Conservation (phyloP, 1,284 basidiomycete species). For the Volvariella volvacea region DNA sequence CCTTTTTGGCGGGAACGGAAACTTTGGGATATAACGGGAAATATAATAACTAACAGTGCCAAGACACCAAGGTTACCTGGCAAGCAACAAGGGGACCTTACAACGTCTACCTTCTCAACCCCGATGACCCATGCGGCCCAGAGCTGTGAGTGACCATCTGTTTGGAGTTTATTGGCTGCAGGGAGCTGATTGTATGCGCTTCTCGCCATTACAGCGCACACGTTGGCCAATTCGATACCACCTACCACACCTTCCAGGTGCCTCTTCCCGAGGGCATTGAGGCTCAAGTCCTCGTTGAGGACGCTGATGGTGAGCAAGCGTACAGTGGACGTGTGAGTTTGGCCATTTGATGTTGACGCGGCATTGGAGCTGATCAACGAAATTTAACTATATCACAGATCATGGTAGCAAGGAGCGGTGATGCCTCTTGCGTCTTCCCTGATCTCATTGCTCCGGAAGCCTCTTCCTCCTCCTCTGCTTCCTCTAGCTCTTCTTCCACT, state of each 20-base stretch:
- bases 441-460: constrained; percentile 10
- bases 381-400: constrained; percentile 32
- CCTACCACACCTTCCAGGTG: constrained; percentile 40
- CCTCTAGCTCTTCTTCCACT: no score
- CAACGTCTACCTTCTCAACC: constrained; percentile 50
- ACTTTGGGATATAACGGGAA: neutral
- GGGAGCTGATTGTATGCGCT: constrained; percentile 9
- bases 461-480: constrained; percentile 14
- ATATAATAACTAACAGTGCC: constrained; percentile 38
- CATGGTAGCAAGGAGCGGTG: constrained; percentile 39
- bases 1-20: no score
- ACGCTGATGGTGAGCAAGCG: constrained; percentile 47
- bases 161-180: neutral
- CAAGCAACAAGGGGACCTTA: constrained; percentile 40
- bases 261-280: constrained; percentile 39
- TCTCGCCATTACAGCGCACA: constrained; percentile 43
- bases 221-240: constrained; percentile 47
- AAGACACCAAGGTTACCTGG: constrained; percentile 48
- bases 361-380: constrained; percentile 6
- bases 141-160: constrained; percentile 41
- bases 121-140: constrained; percentile 48
- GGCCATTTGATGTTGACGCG: constrained; percentile 14
- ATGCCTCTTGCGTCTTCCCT: constrained; percentile 40
- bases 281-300: constrained; percentile 50
- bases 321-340: constrained; percentile 60